Conservation (phyloP, 1,284 basidiomycete species). For the Cutaneotrichosporon spelunceum region DNA sequence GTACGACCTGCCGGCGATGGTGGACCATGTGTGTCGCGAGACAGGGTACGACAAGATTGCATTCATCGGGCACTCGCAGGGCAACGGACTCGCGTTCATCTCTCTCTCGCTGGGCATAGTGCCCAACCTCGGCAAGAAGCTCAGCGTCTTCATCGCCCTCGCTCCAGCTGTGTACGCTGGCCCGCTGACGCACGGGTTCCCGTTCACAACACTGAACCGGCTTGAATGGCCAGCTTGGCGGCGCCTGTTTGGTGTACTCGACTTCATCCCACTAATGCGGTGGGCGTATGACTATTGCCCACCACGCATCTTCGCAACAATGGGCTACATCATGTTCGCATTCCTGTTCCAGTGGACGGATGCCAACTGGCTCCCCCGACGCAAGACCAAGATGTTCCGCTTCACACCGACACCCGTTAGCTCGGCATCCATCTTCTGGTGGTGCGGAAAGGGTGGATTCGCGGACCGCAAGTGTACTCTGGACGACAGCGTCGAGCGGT, state of each 20-base stretch:
- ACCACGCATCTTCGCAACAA: constrained; percentile 51
- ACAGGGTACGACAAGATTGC: constrained; percentile 61
- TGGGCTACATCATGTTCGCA: constrained; percentile 59
- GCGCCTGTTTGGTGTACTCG: constrained; percentile 59
- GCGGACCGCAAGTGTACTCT: constrained; percentile 59
- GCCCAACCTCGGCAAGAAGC: constrained; percentile 58
- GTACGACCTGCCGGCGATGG: constrained; percentile 61
- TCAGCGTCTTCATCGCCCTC: constrained; percentile 60
- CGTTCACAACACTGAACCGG: constrained; percentile 56
- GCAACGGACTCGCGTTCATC: constrained; percentile 59
- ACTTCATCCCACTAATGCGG: constrained; percentile 63
- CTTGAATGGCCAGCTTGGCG: constrained; percentile 60
- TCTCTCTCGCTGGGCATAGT: constrained; percentile 60
- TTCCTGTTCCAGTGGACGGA: constrained; percentile 62
- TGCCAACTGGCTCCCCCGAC: constrained; percentile 58
- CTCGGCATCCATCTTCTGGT: constrained; percentile 58
- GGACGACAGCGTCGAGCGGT: constrained; percentile 55
- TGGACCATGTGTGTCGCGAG: constrained; percentile 59
- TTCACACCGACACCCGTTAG: constrained; percentile 62
- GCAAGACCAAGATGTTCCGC: constrained; percentile 63
- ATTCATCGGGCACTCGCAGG: constrained; percentile 63
- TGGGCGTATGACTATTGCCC: constrained; percentile 60
- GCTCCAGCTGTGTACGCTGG: constrained; percentile 63
- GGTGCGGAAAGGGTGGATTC: constrained; percentile 62
- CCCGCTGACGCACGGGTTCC: constrained; percentile 60